These are phyloP conservation scores for Agrocybe chaxingu DNA, from an alignment of 768 basidiomycete genomes.

Conservation along the genomic window DNA sequence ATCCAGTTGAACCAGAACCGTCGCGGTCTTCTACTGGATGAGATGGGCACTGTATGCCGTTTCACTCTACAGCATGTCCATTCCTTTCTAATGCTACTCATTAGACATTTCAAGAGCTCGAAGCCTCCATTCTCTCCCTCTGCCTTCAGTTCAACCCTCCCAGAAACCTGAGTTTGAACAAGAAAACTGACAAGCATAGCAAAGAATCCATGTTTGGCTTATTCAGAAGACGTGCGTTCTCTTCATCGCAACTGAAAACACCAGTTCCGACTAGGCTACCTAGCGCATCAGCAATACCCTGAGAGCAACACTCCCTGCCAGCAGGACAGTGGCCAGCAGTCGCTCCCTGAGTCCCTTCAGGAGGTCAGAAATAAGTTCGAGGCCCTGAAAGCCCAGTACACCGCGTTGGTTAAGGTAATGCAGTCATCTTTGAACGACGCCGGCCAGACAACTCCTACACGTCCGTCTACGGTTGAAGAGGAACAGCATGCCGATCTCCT, in stretches of 20 bases:
- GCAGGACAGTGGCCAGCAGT: constrained; percentile 11
- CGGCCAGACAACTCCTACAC: constrained; percentile 23
- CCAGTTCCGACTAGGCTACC: not conserved
- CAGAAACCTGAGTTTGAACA: constrained; percentile 34
- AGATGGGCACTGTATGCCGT: constrained; percentile 57
- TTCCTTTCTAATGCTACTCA: not conserved
- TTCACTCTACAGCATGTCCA: not conserved
- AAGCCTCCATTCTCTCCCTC: constrained; percentile 46
- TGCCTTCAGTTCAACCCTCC: constrained; percentile 35
- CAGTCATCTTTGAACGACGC: constrained; percentile 28
- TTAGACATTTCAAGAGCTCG: constrained; percentile 60
- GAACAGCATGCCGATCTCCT: constrained; percentile 26
- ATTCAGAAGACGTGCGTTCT: constrained; percentile 55
- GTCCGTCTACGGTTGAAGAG: constrained; percentile 47
- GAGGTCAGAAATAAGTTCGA: constrained; percentile 47
- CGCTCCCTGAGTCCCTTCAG: constrained; percentile 26
- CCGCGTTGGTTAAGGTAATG: constrained; percentile 42
- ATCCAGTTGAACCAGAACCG: constrained; percentile 39
- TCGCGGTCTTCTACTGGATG: constrained; percentile 53
- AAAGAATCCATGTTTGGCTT: constrained; percentile 48
- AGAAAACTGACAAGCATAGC: constrained; percentile 51
- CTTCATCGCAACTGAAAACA: not conserved
- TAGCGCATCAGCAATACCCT: constrained; percentile 16
- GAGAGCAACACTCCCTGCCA: constrained; percentile 5
- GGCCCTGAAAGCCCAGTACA: constrained; percentile 59